Conservation (phyloP, 371 early-diverging fungal genomes). For the Mortierella sp. region DNA sequence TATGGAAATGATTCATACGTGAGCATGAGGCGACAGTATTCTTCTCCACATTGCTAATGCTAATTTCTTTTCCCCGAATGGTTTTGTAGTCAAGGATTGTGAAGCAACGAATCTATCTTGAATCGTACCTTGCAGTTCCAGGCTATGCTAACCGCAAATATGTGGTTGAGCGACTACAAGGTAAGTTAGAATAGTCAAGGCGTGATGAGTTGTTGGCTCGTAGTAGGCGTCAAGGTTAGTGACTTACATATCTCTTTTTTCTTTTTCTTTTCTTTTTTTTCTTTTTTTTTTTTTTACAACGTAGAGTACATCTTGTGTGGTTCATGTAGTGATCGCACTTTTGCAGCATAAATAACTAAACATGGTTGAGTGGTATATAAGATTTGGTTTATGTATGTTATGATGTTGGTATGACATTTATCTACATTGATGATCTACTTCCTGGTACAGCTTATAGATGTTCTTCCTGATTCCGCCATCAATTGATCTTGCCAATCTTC, state of each 20-base stretch:
- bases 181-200: conserved; percentile 15
- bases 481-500: conserved; percentile 81
- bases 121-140: conserved; percentile 47
- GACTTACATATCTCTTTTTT: neutral
- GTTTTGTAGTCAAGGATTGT: conserved; percentile 20
- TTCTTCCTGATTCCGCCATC: conserved; percentile 4
- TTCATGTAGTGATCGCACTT: neutral
- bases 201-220: neutral
- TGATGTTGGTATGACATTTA: neutral
- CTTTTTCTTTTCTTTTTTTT: neutral
- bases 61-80: neutral
- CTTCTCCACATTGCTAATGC: neutral
- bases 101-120: conserved; percentile 38
- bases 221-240: neutral
- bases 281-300: neutral
- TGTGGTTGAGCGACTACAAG: conserved; percentile 49
- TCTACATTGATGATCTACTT: neutral
- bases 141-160: conserved; percentile 52
- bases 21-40: too few species aligned
- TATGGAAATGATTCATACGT: too few species aligned
- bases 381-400: neutral
- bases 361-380: neutral
- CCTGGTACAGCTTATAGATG: neutral
- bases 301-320: conserved; percentile 15
- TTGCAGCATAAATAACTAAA: neutral